These are phyloP conservation scores for Aspergillus fijiensis DNA, from an alignment of 2,329 filamentous ascomycete species.

Conservation along the genomic window DNA sequence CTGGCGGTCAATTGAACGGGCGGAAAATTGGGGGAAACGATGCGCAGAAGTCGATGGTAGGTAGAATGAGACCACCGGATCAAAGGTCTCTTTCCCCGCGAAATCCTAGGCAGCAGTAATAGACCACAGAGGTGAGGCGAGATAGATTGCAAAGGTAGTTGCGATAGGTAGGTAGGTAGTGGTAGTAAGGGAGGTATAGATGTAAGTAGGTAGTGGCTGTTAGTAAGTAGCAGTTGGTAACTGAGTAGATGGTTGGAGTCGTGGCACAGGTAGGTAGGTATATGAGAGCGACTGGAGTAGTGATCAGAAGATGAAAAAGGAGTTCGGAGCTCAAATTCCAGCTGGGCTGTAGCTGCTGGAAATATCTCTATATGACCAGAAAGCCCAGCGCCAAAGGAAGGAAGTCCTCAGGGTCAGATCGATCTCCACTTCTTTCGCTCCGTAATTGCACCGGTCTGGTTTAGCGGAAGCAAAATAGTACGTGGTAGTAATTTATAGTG, in stretches of 20 bases:
- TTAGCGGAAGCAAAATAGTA: conserved; percentile 13
- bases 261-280: background rate
- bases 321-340: conserved; percentile 2
- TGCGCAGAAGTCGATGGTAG: background rate
- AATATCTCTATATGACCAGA: conserved; percentile 12
- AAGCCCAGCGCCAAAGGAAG: conserved; percentile 13
- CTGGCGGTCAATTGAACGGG: background rate
- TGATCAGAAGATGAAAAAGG: conserved; percentile 2
- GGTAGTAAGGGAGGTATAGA: background rate
- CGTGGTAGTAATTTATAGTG: conserved; percentile 7
- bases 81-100: background rate
- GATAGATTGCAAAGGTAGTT: background rate
- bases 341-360: conserved; percentile 14
- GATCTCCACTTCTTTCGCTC: conserved; percentile 22
- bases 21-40: background rate
- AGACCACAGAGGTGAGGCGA: background rate
- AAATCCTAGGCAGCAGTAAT: conserved; percentile 4
- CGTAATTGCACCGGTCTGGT: conserved; percentile 13
- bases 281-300: conserved; percentile 9
- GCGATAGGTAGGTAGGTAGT: background rate
- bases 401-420: conserved; percentile 25
- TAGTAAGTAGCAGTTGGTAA: background rate
- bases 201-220: background rate
- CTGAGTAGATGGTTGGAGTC: background rate
- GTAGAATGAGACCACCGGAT: background rate